Evolutionary conservation across 768 basidiomycete species (phyloP), one percentile per base, ranked within the genome.

Genomic region (Coprinellus micaceus): DNA sequence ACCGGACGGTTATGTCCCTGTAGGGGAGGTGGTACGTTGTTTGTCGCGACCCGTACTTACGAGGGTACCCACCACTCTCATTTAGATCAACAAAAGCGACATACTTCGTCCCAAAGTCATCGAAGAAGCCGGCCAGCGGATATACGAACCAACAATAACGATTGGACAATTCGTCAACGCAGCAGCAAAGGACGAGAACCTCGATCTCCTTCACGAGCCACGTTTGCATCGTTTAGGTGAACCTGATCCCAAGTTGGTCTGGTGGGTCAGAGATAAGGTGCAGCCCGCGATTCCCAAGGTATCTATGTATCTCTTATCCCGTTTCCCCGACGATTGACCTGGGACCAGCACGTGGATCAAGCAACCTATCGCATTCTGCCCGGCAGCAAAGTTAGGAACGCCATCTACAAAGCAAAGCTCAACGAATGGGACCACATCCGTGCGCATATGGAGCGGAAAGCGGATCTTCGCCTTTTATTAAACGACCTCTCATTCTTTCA

Each of bases 351-450:
- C 37, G n/a, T 44, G 24, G 39, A 53, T 28, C 28, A 25, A 15
- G 12, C n/a, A 21, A 15, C 2, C 30, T 52, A 6, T 39, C 50
- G 43, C 15, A 21, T 52, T 17, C 7, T 26, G 13, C 25, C 37
- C 9, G 39, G 25, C 17, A 53, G 21, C 15, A 21, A 30, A 11
- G 36, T 41, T 17, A 33, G 39, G 22, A 43, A 26, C n/a, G 50
- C 56, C 21, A 52, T 57, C 15, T 57, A 44, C 56, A 52, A 57
- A 21, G 56, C 56, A 44, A 41, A 49, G 1, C 3, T 17, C 17
- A 5, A 13, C 4, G 50, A 57, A 40, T 57, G 56, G 50, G 22
- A 45, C 2, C 11, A 44, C 30, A 37, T 57, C 19, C 50, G 56
- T 57, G n/a, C 50, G 47, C 51, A 24, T 41, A 4, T 36, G 22